Percentiles rank a stretch among this genome's conserved stretches.
Evolutionary conservation across 306 rosid species (phyloP).

Genomic region (Mimosa pudica): DNA sequence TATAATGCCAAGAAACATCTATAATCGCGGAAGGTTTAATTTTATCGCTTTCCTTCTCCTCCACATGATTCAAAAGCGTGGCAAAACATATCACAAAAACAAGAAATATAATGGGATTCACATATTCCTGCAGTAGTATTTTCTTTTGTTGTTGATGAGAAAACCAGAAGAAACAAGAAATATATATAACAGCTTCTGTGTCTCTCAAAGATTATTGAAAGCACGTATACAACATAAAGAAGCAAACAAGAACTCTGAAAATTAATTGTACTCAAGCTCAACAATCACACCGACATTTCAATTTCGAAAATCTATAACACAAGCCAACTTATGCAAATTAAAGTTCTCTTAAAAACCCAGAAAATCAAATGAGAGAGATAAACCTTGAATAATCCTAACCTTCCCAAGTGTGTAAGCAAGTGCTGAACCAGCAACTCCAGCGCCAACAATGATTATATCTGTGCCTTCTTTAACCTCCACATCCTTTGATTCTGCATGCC

Average conservation of each 20-base stretch:
- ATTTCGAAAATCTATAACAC: not conserved
- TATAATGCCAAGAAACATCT: not conserved
- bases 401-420: constrained; percentile 61
- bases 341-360: not conserved
- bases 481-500: constrained; percentile 1
- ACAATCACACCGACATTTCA: not conserved
- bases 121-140: not conserved
- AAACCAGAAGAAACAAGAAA: not conserved
- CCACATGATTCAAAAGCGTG: not conserved
- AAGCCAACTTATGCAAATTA: not conserved
- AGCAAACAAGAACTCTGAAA: not conserved
- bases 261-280: not conserved
- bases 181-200: not conserved
- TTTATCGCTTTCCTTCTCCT: not conserved
- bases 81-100: not conserved
- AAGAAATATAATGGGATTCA: not conserved
- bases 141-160: not conserved
- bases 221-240: not conserved
- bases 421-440: constrained; percentile 59
- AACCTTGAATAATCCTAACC: constrained; percentile 46
- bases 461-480: not conserved
- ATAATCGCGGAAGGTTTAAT: not conserved
- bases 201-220: not conserved
- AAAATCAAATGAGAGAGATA: not conserved
- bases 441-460: constrained; percentile 52